Percentiles rank a stretch among this genome's conserved stretches.
Conservation (phyloP, 2,329 filamentous ascomycete species). For the Exophiala calicioides region DNA sequence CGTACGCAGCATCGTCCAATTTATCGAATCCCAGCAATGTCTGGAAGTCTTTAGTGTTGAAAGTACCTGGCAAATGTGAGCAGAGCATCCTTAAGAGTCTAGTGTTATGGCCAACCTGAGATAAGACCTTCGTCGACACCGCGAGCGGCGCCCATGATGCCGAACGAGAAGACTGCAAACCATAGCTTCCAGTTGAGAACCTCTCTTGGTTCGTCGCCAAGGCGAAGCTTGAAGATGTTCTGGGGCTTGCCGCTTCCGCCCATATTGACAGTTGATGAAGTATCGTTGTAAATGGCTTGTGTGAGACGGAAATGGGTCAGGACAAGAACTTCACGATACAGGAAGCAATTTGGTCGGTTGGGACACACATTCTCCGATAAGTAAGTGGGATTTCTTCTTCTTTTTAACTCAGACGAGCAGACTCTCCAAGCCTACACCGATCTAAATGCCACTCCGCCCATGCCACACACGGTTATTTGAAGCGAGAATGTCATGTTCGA, state of each 20-base stretch:
- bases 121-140: constrained; percentile 32
- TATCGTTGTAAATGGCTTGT: no score
- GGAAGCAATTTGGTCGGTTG: no score
- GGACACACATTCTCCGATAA: no score
- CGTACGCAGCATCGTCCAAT: constrained; percentile 31
- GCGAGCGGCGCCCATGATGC: constrained; percentile 31
- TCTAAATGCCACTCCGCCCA: no score
- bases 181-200: constrained; percentile 38
- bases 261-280: no score
- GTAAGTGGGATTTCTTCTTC: no score
- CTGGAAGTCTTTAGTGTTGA: constrained; percentile 34
- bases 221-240: constrained; percentile 39
- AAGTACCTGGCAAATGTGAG: constrained; percentile 26
- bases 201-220: constrained; percentile 35
- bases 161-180: constrained; percentile 31
- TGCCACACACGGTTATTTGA: no score
- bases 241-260: constrained; percentile 37
- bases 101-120: constrained; percentile 7
- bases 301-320: no score
- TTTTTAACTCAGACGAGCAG: no score
- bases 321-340: no score
- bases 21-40: constrained; percentile 23
- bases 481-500: no score
- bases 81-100: background rate
- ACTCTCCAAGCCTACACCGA: no score